Percentiles rank a stretch among this genome's conserved stretches.
These are phyloP conservation scores for Penicillium mononematosum DNA, from an alignment of 495 filamentous ascomycete species.

Conservation along the genomic window DNA sequence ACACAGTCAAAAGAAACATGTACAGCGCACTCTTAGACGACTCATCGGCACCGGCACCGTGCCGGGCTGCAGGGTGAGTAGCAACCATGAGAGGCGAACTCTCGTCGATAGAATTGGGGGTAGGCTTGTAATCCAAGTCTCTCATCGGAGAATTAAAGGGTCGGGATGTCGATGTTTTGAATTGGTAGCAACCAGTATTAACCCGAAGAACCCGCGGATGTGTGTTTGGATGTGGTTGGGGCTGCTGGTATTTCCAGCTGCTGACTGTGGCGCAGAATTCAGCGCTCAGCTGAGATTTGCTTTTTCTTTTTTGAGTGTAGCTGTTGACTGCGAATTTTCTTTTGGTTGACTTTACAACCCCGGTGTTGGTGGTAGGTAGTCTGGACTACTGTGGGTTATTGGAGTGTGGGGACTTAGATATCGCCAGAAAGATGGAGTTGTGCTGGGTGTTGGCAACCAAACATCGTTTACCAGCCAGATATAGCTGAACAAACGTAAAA, in stretches of 20 bases:
- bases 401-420: neutral
- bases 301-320: neutral
- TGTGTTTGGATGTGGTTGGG: neutral
- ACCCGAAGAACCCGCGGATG: neutral
- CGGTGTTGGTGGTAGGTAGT: neutral
- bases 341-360: neutral
- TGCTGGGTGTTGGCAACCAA: neutral
- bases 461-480: neutral
- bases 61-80: slow-evolving; percentile 12
- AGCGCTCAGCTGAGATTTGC: neutral
- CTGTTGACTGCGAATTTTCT: neutral
- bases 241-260: neutral
- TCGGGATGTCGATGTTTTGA: neutral
- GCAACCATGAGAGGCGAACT: slow-evolving; percentile 40
- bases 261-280: neutral
- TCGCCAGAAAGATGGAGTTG: neutral
- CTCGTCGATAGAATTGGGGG: slow-evolving; percentile 23
- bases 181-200: neutral
- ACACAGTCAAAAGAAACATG: slow-evolving; percentile 77
- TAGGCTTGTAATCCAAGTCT: neutral
- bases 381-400: neutral
- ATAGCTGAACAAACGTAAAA: neutral
- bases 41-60: slow-evolving; percentile 16
- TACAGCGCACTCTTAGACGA: slow-evolving; percentile 77
- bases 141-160: neutral